A percentile compares a stretch with the other conserved stretches of the same genome.
phyloP scores from a whole-genome alignment of 1,284 basidiomycete species.

The Sanghuangporus sanghuang region DNA sequence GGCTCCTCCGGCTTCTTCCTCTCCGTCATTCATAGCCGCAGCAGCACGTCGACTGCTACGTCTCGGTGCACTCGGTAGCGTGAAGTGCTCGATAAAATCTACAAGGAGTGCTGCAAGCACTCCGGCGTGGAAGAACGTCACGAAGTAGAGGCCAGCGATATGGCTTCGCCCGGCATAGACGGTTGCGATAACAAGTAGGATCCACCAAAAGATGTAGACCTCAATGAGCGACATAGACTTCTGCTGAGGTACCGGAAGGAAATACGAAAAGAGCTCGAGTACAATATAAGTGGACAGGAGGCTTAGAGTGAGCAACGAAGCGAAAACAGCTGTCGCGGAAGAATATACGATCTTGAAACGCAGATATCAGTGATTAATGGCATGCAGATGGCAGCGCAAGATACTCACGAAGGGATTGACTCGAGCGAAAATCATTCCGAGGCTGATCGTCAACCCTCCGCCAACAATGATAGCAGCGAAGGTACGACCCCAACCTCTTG shows the following conservation, averaged over 20 bases:
- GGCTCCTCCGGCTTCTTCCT: constrained; percentile 27
- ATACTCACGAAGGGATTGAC: constrained; percentile 65
- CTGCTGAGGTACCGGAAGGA: constrained; percentile 29
- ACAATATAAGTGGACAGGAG: constrained; percentile 42
- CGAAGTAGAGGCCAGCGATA: constrained; percentile 30
- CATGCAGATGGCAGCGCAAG: background rate
- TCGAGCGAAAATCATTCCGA: constrained; percentile 44
- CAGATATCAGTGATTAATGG: background rate
- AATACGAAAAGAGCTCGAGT: constrained; percentile 29
- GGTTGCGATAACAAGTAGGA: constrained; percentile 29
- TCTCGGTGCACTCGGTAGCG: constrained; percentile 20
- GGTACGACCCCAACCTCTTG: constrained; percentile 50
- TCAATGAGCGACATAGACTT: constrained; percentile 26
- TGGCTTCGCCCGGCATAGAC: constrained; percentile 22
- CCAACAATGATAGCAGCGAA: constrained; percentile 50
- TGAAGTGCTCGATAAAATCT: constrained; percentile 34
- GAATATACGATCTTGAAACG: constrained; percentile 54
- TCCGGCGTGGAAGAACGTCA: constrained; percentile 48
- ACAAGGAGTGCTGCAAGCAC: constrained; percentile 44
- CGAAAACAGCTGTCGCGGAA: constrained; percentile 44
- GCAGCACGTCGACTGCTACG: constrained; percentile 12
- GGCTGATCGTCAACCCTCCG: constrained; percentile 38
- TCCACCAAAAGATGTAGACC: constrained; percentile 32
- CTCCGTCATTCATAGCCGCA: constrained; percentile 15
- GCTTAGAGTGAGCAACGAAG: constrained; percentile 43